phyloP scores from a whole-genome alignment of 2,329 filamentous ascomycete species.

The Beauveria caledonica region DNA sequence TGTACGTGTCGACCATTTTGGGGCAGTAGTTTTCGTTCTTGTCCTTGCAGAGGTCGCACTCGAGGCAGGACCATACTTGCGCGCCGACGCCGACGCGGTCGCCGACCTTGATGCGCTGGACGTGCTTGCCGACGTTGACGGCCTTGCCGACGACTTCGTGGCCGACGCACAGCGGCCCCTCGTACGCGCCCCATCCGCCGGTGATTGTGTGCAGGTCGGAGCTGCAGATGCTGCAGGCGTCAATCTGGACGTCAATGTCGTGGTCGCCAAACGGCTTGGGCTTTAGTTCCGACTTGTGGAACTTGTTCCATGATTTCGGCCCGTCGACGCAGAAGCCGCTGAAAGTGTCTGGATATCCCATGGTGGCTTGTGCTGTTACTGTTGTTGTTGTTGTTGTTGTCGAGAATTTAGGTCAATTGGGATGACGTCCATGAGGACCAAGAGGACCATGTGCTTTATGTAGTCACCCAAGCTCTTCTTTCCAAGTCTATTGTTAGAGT shows the following conservation, averaged over 20 bases:
- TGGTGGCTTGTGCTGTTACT: not conserved
- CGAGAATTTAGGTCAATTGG: too few relatives aligned
- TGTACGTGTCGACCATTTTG: conserved; percentile 47
- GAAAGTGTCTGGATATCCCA: conserved; percentile 33
- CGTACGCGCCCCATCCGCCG: conserved; percentile 46
- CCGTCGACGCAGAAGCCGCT: conserved; percentile 35
- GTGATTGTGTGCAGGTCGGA: conserved; percentile 52
- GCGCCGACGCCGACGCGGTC: conserved; percentile 59
- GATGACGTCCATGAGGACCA: too few relatives aligned
- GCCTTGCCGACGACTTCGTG: conserved; percentile 52
- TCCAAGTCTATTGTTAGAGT: too few relatives aligned
- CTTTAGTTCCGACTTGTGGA: conserved; percentile 28
- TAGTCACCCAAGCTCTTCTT: not conserved
- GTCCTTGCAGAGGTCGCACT: conserved; percentile 38
- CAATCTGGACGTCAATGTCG: conserved; percentile 58
- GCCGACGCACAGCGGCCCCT: conserved; percentile 44
- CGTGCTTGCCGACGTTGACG: conserved; percentile 36
- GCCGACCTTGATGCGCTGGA: conserved; percentile 45
- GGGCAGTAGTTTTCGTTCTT: conserved; percentile 44
- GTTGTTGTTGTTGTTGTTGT: not conserved
- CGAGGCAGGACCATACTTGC: conserved; percentile 49
- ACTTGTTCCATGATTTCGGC: conserved; percentile 34
- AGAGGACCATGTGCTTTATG: not conserved
- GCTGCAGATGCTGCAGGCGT: conserved; percentile 58
- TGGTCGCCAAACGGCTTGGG: conserved; percentile 29